Conservation (phyloP, 2,329 filamentous ascomycete genomes). For the Alternaria longipes region DNA sequence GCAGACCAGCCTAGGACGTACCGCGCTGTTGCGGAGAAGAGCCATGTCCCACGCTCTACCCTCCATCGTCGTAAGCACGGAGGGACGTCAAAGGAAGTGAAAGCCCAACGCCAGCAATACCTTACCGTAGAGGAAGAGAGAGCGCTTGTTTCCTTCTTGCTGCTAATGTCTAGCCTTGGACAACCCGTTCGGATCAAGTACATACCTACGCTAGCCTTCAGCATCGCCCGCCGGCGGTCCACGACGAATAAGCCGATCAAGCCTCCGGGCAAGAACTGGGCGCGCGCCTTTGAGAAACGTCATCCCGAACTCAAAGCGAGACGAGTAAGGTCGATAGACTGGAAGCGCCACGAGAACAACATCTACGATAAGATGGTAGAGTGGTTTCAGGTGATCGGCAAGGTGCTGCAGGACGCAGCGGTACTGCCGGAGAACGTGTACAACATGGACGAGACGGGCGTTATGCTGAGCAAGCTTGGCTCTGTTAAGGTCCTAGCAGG, state of each 20-base stretch:
- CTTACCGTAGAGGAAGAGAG: neutral
- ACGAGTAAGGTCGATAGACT: neutral
- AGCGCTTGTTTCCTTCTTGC: neutral
- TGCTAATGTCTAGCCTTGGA: neutral
- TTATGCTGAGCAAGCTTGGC: neutral
- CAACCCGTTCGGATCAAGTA: neutral
- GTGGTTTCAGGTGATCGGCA: neutral
- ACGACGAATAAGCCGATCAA: neutral
- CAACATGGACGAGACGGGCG: neutral
- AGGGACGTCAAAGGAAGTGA: neutral
- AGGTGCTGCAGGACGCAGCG: neutral
- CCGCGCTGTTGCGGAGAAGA: too few species aligned
- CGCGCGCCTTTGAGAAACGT: neutral
- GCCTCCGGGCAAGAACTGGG: neutral
- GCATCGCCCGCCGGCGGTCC: too few species aligned
- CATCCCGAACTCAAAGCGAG: neutral
- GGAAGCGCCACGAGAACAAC: neutral
- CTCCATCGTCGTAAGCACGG: conserved; percentile 2
- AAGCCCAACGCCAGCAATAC: neutral
- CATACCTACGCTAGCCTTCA: neutral
- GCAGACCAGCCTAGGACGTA: too few species aligned
- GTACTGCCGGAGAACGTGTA: neutral
- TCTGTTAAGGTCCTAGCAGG: neutral
- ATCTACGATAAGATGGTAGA: neutral
- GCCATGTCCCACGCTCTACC: conserved; percentile 4